A percentile compares a stretch with the other conserved stretches of the same genome.
Evolutionary conservation across 192 early-diverging fungal species (phyloP).

Genomic region (Gryganskiella cystojenkinii): DNA sequence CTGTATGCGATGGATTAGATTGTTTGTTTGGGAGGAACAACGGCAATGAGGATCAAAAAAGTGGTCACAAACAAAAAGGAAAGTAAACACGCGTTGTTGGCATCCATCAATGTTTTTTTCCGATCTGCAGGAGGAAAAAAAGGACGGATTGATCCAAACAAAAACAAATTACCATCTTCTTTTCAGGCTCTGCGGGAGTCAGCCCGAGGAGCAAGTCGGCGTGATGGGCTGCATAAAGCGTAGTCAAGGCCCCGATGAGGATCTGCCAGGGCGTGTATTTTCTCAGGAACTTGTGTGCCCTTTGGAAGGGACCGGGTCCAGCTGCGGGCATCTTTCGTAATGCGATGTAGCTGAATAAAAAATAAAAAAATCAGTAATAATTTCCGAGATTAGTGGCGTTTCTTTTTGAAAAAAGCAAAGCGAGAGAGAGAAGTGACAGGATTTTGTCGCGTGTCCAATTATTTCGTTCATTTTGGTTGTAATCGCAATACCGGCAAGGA

Average conservation of each 20-base stretch:
- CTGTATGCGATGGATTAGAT: neutral
- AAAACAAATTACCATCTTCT: conserved; percentile 27
- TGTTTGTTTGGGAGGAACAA: neutral
- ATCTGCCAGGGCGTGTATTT: conserved; percentile 41
- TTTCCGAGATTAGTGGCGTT: conserved; percentile 4
- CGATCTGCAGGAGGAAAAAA: neutral
- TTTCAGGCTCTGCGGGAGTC: conserved; percentile 40
- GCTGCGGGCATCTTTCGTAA: conserved; percentile 26
- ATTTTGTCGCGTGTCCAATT: no score
- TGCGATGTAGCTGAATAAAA: conserved; percentile 18
- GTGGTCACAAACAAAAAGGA: conserved; percentile 9
- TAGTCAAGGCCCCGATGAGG: conserved; percentile 41
- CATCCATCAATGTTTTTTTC: neutral
- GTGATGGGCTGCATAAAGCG: conserved; percentile 42
- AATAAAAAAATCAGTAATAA: neutral
- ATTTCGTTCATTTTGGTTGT: no score
- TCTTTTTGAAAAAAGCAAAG: neutral
- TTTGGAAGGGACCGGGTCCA: conserved; percentile 32
- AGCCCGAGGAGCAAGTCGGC: conserved; percentile 41
- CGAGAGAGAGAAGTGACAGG: neutral
- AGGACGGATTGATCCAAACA: neutral
- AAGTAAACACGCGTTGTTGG: neutral
- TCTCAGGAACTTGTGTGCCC: conserved; percentile 24
- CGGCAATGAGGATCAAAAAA: no score
- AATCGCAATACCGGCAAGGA: no score